Evolutionary conservation across 495 filamentous ascomycete species (phyloP).

Genomic region (Parachaetomium inaequale): DNA sequence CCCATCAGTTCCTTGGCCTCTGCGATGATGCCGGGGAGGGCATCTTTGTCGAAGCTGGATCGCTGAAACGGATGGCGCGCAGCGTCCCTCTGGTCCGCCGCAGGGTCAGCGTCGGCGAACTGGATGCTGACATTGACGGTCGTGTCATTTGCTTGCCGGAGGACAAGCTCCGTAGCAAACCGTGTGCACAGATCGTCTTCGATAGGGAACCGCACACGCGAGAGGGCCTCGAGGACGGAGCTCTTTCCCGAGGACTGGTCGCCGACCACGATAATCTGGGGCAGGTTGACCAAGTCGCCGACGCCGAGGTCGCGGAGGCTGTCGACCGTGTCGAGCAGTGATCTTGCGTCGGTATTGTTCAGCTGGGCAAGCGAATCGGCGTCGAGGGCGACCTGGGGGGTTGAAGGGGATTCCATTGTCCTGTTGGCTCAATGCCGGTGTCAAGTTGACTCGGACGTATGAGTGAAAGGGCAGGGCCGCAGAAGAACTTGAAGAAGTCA

Average conservation of each 20-base stretch:
- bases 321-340: constrained; percentile 18
- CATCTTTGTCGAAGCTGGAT: constrained; percentile 28
- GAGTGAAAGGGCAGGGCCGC: neutral
- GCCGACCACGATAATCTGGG: constrained; percentile 20
- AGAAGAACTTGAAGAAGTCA: neutral
- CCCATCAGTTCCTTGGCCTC: constrained; percentile 42
- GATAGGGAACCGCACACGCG: constrained; percentile 57
- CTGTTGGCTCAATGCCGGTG: neutral
- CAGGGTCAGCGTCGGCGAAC: constrained; percentile 16
- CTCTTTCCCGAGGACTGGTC: constrained; percentile 58
- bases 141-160: constrained; percentile 38
- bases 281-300: constrained; percentile 13
- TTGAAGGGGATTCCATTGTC: neutral
- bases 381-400: neutral
- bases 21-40: constrained; percentile 45
- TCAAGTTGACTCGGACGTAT: neutral
- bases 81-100: neutral
- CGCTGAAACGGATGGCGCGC: neutral
- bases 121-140: constrained; percentile 40
- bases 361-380: neutral
- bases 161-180: constrained; percentile 55
- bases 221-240: constrained; percentile 67
- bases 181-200: constrained; percentile 52
- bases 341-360: neutral
- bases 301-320: constrained; percentile 5